Conservation (phyloP, 1,284 basidiomycete genomes). For the Tremellales sp. region DNA sequence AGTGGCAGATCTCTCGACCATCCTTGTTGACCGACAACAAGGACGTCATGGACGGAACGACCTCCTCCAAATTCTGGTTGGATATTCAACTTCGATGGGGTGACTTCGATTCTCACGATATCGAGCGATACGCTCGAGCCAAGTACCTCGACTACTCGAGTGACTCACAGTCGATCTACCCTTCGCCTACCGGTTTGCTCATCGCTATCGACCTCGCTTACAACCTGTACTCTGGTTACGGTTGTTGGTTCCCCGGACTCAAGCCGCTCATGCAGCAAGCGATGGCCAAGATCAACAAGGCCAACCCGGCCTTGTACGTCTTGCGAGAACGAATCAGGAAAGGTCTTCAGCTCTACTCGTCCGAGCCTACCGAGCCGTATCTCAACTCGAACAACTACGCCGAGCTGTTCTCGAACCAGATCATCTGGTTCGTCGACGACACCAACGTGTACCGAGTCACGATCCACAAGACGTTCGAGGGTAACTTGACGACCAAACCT, state of each 20-base stretch:
- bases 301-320: constrained; percentile 87
- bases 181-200: constrained; percentile 95
- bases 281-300: constrained; percentile 95
- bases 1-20: constrained; percentile 97
- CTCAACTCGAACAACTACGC: constrained; percentile 86
- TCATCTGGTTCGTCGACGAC: constrained; percentile 99
- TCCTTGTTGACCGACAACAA: constrained; percentile 94
- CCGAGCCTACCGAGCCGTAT: constrained; percentile 98
- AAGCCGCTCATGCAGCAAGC: constrained; percentile 98
- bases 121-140: constrained; percentile 93
- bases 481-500: constrained; percentile 98
- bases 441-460: constrained; percentile 99
- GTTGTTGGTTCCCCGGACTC: constrained; percentile 98
- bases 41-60: constrained; percentile 94
- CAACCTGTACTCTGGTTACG: constrained; percentile 98
- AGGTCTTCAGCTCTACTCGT: constrained; percentile 96
- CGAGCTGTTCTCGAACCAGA: constrained; percentile 97
- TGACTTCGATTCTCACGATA: constrained; percentile 98
- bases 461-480: constrained; percentile 99
- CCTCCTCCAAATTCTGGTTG: constrained; percentile 98
- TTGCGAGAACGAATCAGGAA: constrained; percentile 97
- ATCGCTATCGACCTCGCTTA: constrained; percentile 97
- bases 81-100: constrained; percentile 98
- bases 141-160: constrained; percentile 84
- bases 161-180: constrained; percentile 96